phyloP scores from a whole-genome alignment of 1,139 yeast species.

The Cylindricascospora bacillispora region DNA sequence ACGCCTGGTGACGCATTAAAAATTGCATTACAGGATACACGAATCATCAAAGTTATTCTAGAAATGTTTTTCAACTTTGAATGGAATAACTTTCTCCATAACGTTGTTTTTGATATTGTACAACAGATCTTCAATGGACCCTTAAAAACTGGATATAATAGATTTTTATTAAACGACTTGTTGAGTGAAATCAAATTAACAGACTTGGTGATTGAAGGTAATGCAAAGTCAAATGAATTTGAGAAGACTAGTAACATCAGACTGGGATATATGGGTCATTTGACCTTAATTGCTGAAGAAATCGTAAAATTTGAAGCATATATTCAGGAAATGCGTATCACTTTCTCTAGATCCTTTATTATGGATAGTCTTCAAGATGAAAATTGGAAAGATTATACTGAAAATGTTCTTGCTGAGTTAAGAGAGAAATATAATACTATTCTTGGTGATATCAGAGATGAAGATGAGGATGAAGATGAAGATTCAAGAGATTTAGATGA shows the following conservation, averaged over 20 bases:
- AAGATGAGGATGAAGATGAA: slow-evolving; percentile 21
- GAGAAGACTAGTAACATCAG: slow-evolving; percentile 49
- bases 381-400: slow-evolving; percentile 76
- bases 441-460: slow-evolving; percentile 54
- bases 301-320: slow-evolving; percentile 69
- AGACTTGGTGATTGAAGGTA: slow-evolving; percentile 75
- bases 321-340: slow-evolving; percentile 26
- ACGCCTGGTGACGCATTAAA: slow-evolving; percentile 86
- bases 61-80: slow-evolving; percentile 88
- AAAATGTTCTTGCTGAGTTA: slow-evolving; percentile 71
- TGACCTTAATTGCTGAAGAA: slow-evolving; percentile 91
- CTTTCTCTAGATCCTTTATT: slow-evolving; percentile 20
- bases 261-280: slow-evolving; percentile 95
- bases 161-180: slow-evolving; percentile 73
- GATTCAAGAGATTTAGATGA: slow-evolving; percentile 13
- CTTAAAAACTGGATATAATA: slow-evolving; percentile 78
- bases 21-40: slow-evolving; percentile 72
- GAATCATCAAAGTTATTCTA: slow-evolving; percentile 63
- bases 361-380: slow-evolving; percentile 31
- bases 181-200: slow-evolving; percentile 73
- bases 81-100: slow-evolving; percentile 95
- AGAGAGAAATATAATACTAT: slow-evolving; percentile 94
- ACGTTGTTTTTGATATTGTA: slow-evolving; percentile 93
- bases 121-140: slow-evolving; percentile 95
- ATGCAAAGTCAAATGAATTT: slow-evolving; percentile 56